Conservation (phyloP, 116 monocot genomes). For the Zostera marina region DNA sequence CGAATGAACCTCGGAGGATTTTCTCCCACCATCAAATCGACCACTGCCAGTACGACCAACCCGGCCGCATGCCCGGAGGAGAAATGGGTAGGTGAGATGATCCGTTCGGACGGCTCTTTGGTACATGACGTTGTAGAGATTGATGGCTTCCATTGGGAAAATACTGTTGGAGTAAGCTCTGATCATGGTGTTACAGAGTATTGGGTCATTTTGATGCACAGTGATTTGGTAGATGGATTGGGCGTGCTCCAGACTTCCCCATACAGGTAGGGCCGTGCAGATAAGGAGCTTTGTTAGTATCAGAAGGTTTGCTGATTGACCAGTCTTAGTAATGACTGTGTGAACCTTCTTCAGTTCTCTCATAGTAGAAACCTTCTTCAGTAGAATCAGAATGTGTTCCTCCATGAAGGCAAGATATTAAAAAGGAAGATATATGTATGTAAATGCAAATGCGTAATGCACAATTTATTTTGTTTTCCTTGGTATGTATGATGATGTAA, state of each 20-base stretch:
- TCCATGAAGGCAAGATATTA: too few species aligned
- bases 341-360: slow-evolving; percentile 23
- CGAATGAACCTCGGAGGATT: slow-evolving; percentile 48
- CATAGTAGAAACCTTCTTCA: slow-evolving; percentile 10
- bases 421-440: too few species aligned
- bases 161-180: slow-evolving; percentile 16
- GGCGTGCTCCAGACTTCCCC: slow-evolving; percentile 18
- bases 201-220: not conserved
- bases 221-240: slow-evolving; percentile 11
- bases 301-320: not conserved
- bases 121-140: slow-evolving; percentile 23
- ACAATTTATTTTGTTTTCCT: too few species aligned
- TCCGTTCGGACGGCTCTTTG: slow-evolving; percentile 11
- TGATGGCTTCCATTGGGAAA: slow-evolving; percentile 12
- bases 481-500: too few species aligned
- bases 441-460: too few species aligned
- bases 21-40: slow-evolving; percentile 3
- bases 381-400: slow-evolving; percentile 13
- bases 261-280: slow-evolving; percentile 5
- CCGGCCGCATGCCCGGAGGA: slow-evolving; percentile 20
- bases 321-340: slow-evolving; percentile 15
- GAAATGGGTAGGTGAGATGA: slow-evolving; percentile 19
- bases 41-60: slow-evolving; percentile 2
- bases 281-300: slow-evolving; percentile 10
- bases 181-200: slow-evolving; percentile 19